Evolutionary conservation across 2,329 filamentous ascomycete genomes (phyloP).

Genomic region (Beauveria sp.): DNA sequence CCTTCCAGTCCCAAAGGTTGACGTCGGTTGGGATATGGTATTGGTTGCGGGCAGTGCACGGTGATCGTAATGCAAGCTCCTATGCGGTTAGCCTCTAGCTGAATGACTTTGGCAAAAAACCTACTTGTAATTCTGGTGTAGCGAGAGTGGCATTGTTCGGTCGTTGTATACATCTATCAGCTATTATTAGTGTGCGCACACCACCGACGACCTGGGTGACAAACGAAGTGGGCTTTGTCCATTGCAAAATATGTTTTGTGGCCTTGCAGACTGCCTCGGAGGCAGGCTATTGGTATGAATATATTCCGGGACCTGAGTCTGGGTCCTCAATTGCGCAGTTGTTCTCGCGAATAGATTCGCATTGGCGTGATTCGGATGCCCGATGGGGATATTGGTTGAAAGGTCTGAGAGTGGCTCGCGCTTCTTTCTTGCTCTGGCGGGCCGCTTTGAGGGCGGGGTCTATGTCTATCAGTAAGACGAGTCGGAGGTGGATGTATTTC

Average conservation of each 20-base stretch:
- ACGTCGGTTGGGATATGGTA: slow-evolving; percentile 5
- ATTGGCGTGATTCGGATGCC: neutral
- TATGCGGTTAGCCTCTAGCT: neutral
- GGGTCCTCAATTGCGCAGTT: neutral
- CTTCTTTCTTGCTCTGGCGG: slow-evolving; percentile 23
- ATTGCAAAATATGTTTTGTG: neutral
- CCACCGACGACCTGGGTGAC: neutral
- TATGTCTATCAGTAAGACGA: neutral
- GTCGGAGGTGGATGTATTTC: too few species aligned
- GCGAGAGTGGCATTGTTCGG: neutral
- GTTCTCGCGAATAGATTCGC: neutral
- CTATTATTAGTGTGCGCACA: neutral
- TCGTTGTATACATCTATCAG: slow-evolving; percentile 1
- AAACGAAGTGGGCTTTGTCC: neutral
- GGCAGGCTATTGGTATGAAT: neutral
- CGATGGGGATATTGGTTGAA: slow-evolving; percentile 27
- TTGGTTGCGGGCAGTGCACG: slow-evolving; percentile 1
- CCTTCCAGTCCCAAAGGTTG: neutral
- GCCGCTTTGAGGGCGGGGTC: slow-evolving; percentile 23
- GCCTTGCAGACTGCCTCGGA: neutral
- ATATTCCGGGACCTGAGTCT: neutral
- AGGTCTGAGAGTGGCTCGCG: slow-evolving; percentile 27
- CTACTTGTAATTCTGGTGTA: neutral
- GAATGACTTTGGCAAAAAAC: neutral
- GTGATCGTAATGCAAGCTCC: neutral